phyloP scores from a whole-genome alignment of 2,329 filamentous ascomycete genomes.

The Drechslera avenae region DNA sequence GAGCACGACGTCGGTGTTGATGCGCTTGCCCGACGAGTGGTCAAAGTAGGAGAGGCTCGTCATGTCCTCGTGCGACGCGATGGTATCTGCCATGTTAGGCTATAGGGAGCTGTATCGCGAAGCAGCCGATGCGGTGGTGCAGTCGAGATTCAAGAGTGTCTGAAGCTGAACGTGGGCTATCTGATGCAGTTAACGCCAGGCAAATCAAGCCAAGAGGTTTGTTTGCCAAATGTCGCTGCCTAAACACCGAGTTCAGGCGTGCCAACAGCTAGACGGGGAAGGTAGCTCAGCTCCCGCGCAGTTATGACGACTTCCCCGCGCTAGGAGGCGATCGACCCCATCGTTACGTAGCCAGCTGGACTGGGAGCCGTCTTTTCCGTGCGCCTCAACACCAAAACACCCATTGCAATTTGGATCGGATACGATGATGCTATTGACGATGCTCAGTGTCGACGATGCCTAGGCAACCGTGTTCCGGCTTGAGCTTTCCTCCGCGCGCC shows the following conservation, averaged over 20 bases:
- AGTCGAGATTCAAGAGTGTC: too few relatives aligned
- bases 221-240: conserved; percentile 2
- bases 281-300: background rate
- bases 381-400: too few relatives aligned
- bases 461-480: background rate
- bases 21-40: conserved; percentile 50
- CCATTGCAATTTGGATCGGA: too few relatives aligned
- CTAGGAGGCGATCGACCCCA: background rate
- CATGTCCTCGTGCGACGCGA: conserved; percentile 41
- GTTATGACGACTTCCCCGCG: conserved; percentile 4
- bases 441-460: too few relatives aligned
- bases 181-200: background rate
- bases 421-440: too few relatives aligned
- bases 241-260: conserved; percentile 6
- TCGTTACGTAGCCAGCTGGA: conserved; percentile 7
- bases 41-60: conserved; percentile 50
- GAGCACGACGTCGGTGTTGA: conserved; percentile 53
- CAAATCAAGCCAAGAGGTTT: background rate
- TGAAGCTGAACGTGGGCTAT: too few relatives aligned
- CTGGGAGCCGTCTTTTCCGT: too few relatives aligned
- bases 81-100: conserved; percentile 16
- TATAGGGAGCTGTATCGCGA: background rate
- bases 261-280: background rate
- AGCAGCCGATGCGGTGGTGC: background rate
- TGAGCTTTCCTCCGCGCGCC: background rate